These are phyloP conservation scores for Saccharomyces paradoxus DNA, from an alignment of 805 yeast species.

Conservation along the genomic window DNA sequence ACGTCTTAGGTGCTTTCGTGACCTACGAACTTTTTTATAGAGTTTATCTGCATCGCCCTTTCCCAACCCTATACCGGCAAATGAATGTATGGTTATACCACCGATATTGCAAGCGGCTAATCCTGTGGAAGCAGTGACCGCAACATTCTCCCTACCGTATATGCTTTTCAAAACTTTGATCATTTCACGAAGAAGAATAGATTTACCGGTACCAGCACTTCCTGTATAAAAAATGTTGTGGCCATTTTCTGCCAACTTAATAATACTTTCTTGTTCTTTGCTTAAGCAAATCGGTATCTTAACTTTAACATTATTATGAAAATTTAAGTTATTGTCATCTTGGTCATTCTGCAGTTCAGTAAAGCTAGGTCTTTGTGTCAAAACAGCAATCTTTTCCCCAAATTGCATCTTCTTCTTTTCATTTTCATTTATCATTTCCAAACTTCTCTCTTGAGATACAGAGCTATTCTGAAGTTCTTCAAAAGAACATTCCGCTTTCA, in stretches of 20 bases:
- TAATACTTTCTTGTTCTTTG: slow-evolving; percentile 58
- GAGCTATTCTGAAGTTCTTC: neutral
- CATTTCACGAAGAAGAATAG: slow-evolving; percentile 64
- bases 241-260: slow-evolving; percentile 57
- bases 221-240: slow-evolving; percentile 84
- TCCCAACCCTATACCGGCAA: slow-evolving; percentile 72
- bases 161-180: slow-evolving; percentile 44
- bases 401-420: slow-evolving; percentile 6
- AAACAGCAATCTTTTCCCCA: slow-evolving; percentile 24
- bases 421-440: slow-evolving; percentile 7
- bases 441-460: slow-evolving; percentile 1
- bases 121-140: slow-evolving; percentile 80
- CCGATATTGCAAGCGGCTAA: slow-evolving; percentile 77
- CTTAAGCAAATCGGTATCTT: slow-evolving; percentile 33
- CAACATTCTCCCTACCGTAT: slow-evolving; percentile 46
- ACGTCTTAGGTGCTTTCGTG: slow-evolving; percentile 39
- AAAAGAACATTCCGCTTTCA: neutral
- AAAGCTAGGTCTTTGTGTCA: slow-evolving; percentile 26
- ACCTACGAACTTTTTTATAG: slow-evolving; percentile 45
- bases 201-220: slow-evolving; percentile 97
- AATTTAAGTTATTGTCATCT: slow-evolving; percentile 6
- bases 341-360: slow-evolving; percentile 8
- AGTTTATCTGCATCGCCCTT: slow-evolving; percentile 41
- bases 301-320: slow-evolving; percentile 19
- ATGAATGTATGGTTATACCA: slow-evolving; percentile 69